Base-by-base conservation (phyloP, 495 filamentous ascomycete genomes). In the Oidiodendron maius region DNA sequence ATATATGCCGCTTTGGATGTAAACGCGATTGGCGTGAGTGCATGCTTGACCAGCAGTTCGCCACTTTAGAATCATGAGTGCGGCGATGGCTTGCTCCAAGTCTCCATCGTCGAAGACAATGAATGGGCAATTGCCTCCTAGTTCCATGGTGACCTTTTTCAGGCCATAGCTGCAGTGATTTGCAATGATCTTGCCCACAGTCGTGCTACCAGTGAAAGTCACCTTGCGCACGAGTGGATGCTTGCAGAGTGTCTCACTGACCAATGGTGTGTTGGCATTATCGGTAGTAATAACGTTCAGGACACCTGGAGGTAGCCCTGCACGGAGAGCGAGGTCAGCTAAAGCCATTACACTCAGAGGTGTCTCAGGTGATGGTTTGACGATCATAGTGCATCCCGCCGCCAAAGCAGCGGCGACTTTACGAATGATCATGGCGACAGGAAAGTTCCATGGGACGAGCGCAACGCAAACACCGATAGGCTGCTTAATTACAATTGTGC, bases 81-180 rank as follows among this genome's bases (percentile, higher is more conserved):
- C 70, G n/a, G 72, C 69, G 9, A 81, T 63, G 0, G 83, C 80
- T 40, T 75, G 68, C 8, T 84, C 72, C 11, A 86, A 64, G 44
- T 85, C 78, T 15, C 82, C 82, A 58, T 87, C 83, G 40, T 84
- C 78, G 56, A 88, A 87, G 10, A 86, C 76, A 34, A 86, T 67
- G 62, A 86, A 85, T 1, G 83, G 83, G 37, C 82, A 83, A 62
- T 87, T 86, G 3, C 83, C 83, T 16, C 83, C 83, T 15, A 87
- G 72, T 61, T 87, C 83, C 21, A 86, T 74, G 2, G 78, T 82
- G 11, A 84, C 57, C 52, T 86, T 87, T 65, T 86, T 86, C 40
- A 86, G 64, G 3, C 80, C 77, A 10, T 74, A 68, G 0, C 79
- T 66, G 25, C 52, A 55, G 12, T 30, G 75, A 1, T 65, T 61